Conservation (phyloP, 352 stramenopile genomes). For the Pythium insidiosum region DNA sequence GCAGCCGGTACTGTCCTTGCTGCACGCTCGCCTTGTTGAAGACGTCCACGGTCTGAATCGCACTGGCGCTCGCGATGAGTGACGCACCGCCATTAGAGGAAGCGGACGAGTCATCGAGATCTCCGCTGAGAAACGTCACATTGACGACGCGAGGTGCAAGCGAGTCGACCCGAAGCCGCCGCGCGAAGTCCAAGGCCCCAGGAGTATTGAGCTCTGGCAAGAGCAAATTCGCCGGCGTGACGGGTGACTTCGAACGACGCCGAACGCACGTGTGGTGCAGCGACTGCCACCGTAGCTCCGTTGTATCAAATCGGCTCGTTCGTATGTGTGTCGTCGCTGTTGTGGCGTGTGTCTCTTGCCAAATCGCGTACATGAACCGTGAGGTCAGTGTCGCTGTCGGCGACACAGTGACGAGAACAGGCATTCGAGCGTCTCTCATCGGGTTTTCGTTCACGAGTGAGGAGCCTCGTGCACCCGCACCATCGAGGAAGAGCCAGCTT, state of each 20-base stretch:
- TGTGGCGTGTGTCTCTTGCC: slow-evolving; percentile 34
- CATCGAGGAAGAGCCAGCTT: slow-evolving; percentile 48
- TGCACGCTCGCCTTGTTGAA: slow-evolving; percentile 38
- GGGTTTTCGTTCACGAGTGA: slow-evolving; percentile 39
- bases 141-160: slow-evolving; percentile 24
- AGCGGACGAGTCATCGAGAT: too few relatives aligned
- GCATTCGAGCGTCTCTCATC: slow-evolving; percentile 16
- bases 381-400: background rate
- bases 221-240: slow-evolving; percentile 29
- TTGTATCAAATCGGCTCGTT: slow-evolving; percentile 12
- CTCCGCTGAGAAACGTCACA: slow-evolving; percentile 26
- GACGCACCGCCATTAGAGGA: slow-evolving; percentile 17
- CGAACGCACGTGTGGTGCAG: slow-evolving; percentile 41
- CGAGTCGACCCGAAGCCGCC: slow-evolving; percentile 45
- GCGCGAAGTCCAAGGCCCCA: slow-evolving; percentile 43
- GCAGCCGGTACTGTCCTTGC: slow-evolving; percentile 42
- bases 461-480: slow-evolving; percentile 11
- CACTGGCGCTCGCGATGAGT: slow-evolving; percentile 24
- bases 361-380: slow-evolving; percentile 20
- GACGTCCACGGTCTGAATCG: slow-evolving; percentile 48
- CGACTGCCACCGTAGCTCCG: slow-evolving; percentile 32
- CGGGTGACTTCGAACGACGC: slow-evolving; percentile 21
- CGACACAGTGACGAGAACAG: slow-evolving; percentile 25
- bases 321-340: slow-evolving; percentile 25
- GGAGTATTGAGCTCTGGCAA: slow-evolving; percentile 37